Conservation (phyloP, 257 asterid genomes). For the Cinchona pubescens region DNA sequence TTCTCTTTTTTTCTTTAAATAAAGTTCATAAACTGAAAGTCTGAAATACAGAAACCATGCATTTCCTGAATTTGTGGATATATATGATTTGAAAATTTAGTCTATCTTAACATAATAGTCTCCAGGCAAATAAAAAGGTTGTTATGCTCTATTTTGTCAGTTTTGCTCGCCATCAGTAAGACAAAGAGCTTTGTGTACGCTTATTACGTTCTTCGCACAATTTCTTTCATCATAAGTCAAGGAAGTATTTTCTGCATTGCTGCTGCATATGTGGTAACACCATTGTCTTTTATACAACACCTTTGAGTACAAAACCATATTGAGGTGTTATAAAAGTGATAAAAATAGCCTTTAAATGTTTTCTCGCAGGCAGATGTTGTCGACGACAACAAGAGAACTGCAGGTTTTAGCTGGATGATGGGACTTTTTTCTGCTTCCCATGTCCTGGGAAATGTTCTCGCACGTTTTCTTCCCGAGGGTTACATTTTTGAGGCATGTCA, state of each 20-base stretch:
- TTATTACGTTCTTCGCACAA: conserved; percentile 60
- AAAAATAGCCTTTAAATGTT: background rate
- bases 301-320: conserved; percentile 3
- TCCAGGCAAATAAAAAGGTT: conserved; percentile 33
- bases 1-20: background rate
- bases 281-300: conserved; percentile 20
- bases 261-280: conserved; percentile 81
- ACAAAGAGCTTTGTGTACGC: conserved; percentile 79
- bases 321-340: conserved; percentile 16
- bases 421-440: conserved; percentile 92
- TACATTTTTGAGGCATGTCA: conserved; percentile 64
- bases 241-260: conserved; percentile 93
- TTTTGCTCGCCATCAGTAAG: conserved; percentile 65
- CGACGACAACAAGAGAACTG: conserved; percentile 58
- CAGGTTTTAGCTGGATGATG: conserved; percentile 83
- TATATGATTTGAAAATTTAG: background rate
- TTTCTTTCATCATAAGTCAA: conserved; percentile 76
- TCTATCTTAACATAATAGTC: no score
- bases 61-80: background rate
- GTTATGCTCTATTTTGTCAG: conserved; percentile 36
- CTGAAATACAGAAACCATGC: no score
- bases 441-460: conserved; percentile 71
- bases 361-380: conserved; percentile 76
- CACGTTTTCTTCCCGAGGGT: conserved; percentile 77
- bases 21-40: background rate